These are phyloP conservation scores for Mortierella antarctica DNA, from an alignment of 192 early-diverging fungal genomes.

Conservation along the genomic window DNA sequence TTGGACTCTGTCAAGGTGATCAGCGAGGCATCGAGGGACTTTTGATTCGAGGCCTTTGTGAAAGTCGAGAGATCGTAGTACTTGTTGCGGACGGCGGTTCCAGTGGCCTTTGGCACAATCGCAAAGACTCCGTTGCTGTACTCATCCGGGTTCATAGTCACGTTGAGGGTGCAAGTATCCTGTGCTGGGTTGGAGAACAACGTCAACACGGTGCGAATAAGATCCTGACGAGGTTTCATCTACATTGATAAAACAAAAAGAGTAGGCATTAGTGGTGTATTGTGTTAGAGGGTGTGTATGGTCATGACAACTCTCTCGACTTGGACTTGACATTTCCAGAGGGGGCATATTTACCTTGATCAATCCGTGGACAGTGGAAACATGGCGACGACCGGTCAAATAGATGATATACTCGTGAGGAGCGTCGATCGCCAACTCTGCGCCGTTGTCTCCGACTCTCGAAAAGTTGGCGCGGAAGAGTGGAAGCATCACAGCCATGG, in stretches of 20 bases:
- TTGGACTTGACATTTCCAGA: not conserved
- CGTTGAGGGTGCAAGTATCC: conserved; percentile 49
- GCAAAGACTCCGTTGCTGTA: conserved; percentile 50
- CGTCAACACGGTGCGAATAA: conserved; percentile 37
- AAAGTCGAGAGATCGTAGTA: conserved; percentile 43
- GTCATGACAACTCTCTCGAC: too few relatives aligned
- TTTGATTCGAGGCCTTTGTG: conserved; percentile 47
- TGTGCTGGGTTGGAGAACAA: conserved; percentile 17
- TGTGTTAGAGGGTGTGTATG: too few relatives aligned
- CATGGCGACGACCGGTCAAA: conserved; percentile 47
- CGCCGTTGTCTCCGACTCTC: conserved; percentile 48
- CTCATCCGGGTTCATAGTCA: conserved; percentile 48
- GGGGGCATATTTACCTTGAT: conserved; percentile 31
- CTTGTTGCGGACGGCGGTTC: conserved; percentile 31
- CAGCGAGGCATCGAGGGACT: conserved; percentile 17
- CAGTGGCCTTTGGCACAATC: conserved; percentile 39
- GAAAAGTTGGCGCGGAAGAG: conserved; percentile 51
- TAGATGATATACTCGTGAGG: conserved; percentile 53
- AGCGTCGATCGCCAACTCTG: conserved; percentile 47
- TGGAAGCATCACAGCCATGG: conserved; percentile 52
- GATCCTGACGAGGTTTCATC: conserved; percentile 51
- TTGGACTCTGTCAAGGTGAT: conserved; percentile 47
- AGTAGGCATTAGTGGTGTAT: not conserved
- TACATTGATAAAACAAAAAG: not conserved
- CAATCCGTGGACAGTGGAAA: conserved; percentile 48